Conservation (phyloP, 805 yeast genomes). For the Saccharomycopsis guyanensis region DNA sequence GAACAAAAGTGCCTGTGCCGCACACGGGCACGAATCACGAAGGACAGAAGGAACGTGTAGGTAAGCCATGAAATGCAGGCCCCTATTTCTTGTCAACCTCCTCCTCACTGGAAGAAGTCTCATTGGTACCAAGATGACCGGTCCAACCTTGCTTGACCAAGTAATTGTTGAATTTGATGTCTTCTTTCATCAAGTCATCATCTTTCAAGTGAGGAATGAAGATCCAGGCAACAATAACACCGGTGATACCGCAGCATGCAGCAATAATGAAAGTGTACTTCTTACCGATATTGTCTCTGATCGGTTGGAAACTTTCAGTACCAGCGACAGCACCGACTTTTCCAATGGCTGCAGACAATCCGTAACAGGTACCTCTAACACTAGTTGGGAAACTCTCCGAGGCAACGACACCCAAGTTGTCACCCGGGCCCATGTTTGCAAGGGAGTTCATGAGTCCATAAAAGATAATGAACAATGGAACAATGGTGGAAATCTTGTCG, state of each 20-base stretch:
- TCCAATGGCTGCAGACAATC: constrained; percentile 72
- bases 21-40: no score
- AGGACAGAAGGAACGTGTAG: no score
- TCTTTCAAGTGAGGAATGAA: constrained; percentile 64
- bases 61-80: no score
- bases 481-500: constrained; percentile 46
- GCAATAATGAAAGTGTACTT: constrained; percentile 76
- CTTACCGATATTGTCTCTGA: constrained; percentile 54
- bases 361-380: constrained; percentile 69
- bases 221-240: constrained; percentile 50
- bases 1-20: no score
- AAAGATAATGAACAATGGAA: constrained; percentile 58
- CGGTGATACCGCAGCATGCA: constrained; percentile 61
- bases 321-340: constrained; percentile 85
- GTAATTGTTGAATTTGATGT: constrained; percentile 52
- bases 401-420: constrained; percentile 59
- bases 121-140: constrained; percentile 33
- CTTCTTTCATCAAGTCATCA: constrained; percentile 62
- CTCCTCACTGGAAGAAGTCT: not conserved
- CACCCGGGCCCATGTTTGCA: constrained; percentile 78
- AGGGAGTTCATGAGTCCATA: constrained; percentile 64
- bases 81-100: not conserved
- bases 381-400: constrained; percentile 72
- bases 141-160: constrained; percentile 52
- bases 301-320: constrained; percentile 63